Percentiles rank a stretch among this genome's conserved stretches.
These are phyloP conservation scores for Tulasnella sp. DNA, from an alignment of 768 basidiomycete species.

Conservation along the genomic window DNA sequence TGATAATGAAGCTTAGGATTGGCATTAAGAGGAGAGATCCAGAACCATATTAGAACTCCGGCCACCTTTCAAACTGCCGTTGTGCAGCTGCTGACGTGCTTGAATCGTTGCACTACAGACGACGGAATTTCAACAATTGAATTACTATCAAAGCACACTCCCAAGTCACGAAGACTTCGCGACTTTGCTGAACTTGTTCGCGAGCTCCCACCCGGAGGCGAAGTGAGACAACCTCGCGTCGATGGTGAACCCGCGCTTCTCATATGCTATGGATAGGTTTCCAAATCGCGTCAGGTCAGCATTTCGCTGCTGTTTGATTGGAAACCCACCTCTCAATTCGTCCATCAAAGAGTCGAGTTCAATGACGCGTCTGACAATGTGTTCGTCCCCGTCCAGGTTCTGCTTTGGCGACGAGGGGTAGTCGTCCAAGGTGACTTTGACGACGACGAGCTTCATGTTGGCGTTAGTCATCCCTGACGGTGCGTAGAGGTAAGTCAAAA, in stretches of 20 bases:
- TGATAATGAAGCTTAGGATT: too few species aligned
- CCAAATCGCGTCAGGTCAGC: not conserved
- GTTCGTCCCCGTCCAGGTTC: constrained; percentile 50
- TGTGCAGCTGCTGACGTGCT: too few species aligned
- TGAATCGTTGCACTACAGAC: too few species aligned
- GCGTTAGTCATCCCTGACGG: constrained; percentile 98
- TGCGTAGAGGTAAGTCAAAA: too few species aligned
- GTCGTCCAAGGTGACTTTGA: constrained; percentile 54
- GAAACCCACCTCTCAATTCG: constrained; percentile 24
- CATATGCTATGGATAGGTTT: constrained; percentile 24
- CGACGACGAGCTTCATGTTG: constrained; percentile 77
- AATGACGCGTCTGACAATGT: constrained; percentile 29
- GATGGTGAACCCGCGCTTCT: constrained; percentile 26
- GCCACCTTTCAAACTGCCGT: too few species aligned
- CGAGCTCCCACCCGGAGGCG: constrained; percentile 24
- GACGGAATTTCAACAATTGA: too few species aligned
- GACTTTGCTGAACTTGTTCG: constrained; percentile 5
- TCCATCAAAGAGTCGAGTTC: constrained; percentile 26
- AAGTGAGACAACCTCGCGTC: constrained; percentile 29
- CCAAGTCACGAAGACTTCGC: not conserved
- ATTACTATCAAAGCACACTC: not conserved
- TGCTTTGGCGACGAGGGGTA: constrained; percentile 41
- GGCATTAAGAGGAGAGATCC: too few species aligned
- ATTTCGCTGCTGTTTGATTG: not conserved
- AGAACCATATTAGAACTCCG: too few species aligned